phyloP scores from a whole-genome alignment of 305 asterid species.

The Solanum hybrid region DNA sequence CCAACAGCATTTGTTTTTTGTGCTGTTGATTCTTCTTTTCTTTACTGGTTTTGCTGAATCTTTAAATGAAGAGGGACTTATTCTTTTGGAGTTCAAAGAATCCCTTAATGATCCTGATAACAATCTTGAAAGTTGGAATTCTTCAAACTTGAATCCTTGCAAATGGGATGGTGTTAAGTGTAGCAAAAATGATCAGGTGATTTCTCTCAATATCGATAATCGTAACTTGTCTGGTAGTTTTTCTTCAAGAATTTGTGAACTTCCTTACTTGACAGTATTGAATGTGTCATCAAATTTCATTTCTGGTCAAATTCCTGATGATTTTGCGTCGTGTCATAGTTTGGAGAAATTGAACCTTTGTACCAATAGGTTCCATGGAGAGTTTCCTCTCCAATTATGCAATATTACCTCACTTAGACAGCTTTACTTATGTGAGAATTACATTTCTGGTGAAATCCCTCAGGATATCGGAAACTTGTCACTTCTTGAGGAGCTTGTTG shows the following conservation, averaged over 20 bases:
- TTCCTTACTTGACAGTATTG: constrained; percentile 39
- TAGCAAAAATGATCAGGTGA: constrained; percentile 26
- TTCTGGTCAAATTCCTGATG: constrained; percentile 57
- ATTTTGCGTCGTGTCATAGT: constrained; percentile 28
- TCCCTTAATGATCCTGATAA: constrained; percentile 45
- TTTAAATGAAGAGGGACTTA: constrained; percentile 51
- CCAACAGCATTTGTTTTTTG: constrained; percentile 20
- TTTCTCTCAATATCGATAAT: constrained; percentile 39
- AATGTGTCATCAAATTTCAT: constrained; percentile 61
- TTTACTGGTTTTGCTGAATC: constrained; percentile 30
- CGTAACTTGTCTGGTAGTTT: constrained; percentile 59
- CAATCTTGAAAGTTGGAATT: constrained; percentile 59
- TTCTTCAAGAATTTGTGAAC: constrained; percentile 49
- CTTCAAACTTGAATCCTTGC: constrained; percentile 48
- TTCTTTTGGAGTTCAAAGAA: constrained; percentile 53
- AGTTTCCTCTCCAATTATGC: constrained; percentile 45
- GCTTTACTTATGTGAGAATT: constrained; percentile 73
- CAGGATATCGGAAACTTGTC: constrained; percentile 39
- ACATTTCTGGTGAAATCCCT: constrained; percentile 53
- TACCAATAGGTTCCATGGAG: constrained; percentile 58
- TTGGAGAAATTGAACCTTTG: constrained; percentile 69
- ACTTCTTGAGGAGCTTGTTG: constrained; percentile 72
- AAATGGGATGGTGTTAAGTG: constrained; percentile 67
- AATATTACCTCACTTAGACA: constrained; percentile 41
- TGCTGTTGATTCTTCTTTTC: constrained; percentile 29